Base-by-base conservation (phyloP, 352 stramenopile genomes). In the Sclerospora graminicola region DNA sequence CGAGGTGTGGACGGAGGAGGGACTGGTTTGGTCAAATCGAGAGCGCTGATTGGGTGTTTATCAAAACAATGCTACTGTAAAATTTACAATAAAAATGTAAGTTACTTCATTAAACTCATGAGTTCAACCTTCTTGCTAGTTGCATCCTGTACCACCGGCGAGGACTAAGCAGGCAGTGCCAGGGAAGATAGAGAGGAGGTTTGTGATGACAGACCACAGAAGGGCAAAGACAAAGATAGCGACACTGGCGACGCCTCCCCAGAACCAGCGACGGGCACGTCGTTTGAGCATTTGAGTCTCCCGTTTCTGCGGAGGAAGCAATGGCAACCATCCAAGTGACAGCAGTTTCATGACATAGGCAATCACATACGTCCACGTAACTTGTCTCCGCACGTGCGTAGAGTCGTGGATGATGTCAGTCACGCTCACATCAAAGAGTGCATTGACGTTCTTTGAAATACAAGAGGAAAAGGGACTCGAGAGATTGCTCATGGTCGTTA, bases 241-340 rank as follows among this genome's bases (percentile, higher is more conserved):
- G 4, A 84, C 29, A 2, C 59, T 61, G 8, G 61, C 19, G 8
- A 67, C 35, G 4, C 74, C 70, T 13, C 54, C 60, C 36, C 60
- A 54, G 14, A 64, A 59, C 36, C 61, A 76, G 19, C 40, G 38
- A 0, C 52, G 49, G 0, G 56, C 71, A n/a, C 18, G 49, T 4
- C 45, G 45, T 35, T 78, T 80, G 21, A 82, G 60, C 20, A 48
- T 37, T 40, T 77, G 69, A 0, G 66, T 81, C 26, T 81, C 64
- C 4, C 54, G 42, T 39, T 80, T 82, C 44, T 87, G 75, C 7
- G 47, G 63, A 14, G 75, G 75, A 31, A 87, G 45, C 23, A 84
- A 45, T 14, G 65, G 48, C 13, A 87, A 56, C 63, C 60, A 82
- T 15, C 39, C 48, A 6, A 84, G 57, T 23, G 61, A 69, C 13